These are phyloP conservation scores for Lasiosphaeriaceae sp. DNA, from an alignment of 495 filamentous ascomycete species.

Conservation along the genomic window DNA sequence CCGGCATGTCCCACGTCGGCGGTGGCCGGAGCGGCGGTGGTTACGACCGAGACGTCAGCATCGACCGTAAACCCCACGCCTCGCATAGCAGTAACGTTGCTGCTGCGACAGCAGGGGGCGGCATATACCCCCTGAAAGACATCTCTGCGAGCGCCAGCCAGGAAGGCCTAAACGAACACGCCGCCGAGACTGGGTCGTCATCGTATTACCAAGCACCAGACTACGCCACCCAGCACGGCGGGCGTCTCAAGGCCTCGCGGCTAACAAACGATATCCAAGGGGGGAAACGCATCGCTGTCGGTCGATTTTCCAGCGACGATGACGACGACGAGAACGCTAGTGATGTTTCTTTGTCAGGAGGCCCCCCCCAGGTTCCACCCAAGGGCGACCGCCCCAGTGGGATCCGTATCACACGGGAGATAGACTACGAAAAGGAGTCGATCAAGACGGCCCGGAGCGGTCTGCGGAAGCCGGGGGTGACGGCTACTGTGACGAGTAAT, in stretches of 20 bases:
- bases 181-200: background rate
- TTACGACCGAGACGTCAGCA: too few relatives aligned
- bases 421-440: constrained; percentile 11
- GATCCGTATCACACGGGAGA: constrained; percentile 7
- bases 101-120: background rate
- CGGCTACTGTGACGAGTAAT: too few relatives aligned
- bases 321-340: too few relatives aligned
- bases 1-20: too few relatives aligned
- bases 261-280: background rate
- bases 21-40: too few relatives aligned
- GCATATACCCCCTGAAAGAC: constrained; percentile 1
- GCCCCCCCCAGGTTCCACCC: background rate
- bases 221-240: constrained; percentile 1
- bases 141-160: constrained; percentile 2
- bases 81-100: too few relatives aligned
- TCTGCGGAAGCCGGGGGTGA: too few relatives aligned
- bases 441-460: background rate
- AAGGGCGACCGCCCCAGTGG: background rate
- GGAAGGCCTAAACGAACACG: constrained; percentile 4
- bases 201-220: constrained; percentile 2
- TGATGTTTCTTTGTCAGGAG: too few relatives aligned
- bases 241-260: background rate
- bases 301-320: too few relatives aligned
- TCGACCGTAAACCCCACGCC: too few relatives aligned
- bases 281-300: too few relatives aligned